phyloP scores from a whole-genome alignment of 2,329 filamentous ascomycete species.

The Drechslera avenae region DNA sequence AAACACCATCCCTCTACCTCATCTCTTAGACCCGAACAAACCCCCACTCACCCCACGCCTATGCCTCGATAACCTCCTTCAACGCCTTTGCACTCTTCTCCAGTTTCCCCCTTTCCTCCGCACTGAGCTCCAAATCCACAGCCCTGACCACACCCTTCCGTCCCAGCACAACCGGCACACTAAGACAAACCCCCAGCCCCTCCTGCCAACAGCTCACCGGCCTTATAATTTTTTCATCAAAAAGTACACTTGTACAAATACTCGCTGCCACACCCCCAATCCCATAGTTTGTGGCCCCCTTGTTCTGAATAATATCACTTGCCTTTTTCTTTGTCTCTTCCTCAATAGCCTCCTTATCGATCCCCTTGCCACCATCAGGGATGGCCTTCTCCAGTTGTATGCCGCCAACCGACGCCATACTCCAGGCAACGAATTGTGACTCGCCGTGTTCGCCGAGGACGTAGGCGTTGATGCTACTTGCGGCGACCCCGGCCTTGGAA shows the following conservation, averaged over 20 bases:
- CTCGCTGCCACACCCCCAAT: slow-evolving; percentile 27
- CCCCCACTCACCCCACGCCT: too few relatives aligned
- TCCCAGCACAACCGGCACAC: slow-evolving; percentile 24
- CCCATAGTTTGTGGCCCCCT: slow-evolving; percentile 28
- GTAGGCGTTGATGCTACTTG: slow-evolving; percentile 21
- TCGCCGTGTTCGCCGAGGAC: slow-evolving; percentile 29
- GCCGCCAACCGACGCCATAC: slow-evolving; percentile 15
- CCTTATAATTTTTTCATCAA: slow-evolving; percentile 19
- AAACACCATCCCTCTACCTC: too few relatives aligned
- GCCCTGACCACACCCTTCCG: slow-evolving; percentile 18
- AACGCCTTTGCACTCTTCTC: slow-evolving; percentile 20
- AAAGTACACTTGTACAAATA: slow-evolving; percentile 22
- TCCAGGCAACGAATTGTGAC: slow-evolving; percentile 26
- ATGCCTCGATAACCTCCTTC: slow-evolving; percentile 16
- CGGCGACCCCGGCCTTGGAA: slow-evolving; percentile 15
- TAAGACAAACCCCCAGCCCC: slow-evolving; percentile 19
- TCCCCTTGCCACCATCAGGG: background rate
- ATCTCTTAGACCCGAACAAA: too few relatives aligned
- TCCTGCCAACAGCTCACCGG: slow-evolving; percentile 23
- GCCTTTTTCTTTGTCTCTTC: slow-evolving; percentile 26
- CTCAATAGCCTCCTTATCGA: slow-evolving; percentile 17
- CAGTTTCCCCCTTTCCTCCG: slow-evolving; percentile 15
- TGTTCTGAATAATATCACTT: slow-evolving; percentile 20
- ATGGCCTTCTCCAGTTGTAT: slow-evolving; percentile 11
- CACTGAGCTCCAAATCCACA: slow-evolving; percentile 9